Percentiles rank a stretch among this genome's conserved stretches.
phyloP scores from a whole-genome alignment of 1,284 basidiomycete genomes.

The Apiotrichum mycotoxinovorans region DNA sequence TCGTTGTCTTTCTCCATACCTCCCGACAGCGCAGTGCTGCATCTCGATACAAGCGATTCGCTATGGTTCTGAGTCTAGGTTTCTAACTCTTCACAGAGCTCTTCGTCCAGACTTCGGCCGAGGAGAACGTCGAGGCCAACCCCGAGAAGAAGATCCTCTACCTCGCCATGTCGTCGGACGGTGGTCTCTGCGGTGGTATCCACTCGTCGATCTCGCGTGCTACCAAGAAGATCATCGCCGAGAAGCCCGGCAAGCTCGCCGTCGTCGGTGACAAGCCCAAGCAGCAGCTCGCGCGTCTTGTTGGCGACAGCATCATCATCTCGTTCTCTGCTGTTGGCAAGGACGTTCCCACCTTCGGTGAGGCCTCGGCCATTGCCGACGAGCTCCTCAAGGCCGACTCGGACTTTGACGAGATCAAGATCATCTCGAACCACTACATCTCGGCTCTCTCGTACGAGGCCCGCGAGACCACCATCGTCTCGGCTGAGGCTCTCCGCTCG shows the following conservation, averaged over 20 bases:
- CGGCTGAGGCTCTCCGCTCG: constrained; percentile 71
- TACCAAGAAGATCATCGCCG: constrained; percentile 60
- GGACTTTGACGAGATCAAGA: constrained; percentile 79
- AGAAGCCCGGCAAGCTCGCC: constrained; percentile 67
- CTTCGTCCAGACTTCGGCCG: constrained; percentile 62
- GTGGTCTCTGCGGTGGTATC: constrained; percentile 99
- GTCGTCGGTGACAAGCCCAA: constrained; percentile 98
- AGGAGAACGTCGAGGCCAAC: constrained; percentile 48
- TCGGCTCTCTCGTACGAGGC: constrained; percentile 92
- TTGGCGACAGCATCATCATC: constrained; percentile 66
- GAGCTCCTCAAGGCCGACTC: constrained; percentile 81
- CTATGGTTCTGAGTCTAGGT: too few species aligned
- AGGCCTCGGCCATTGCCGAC: constrained; percentile 91
- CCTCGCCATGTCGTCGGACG: constrained; percentile 93
- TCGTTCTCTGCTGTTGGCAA: constrained; percentile 98
- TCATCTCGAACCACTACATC: constrained; percentile 94
- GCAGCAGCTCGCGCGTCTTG: constrained; percentile 74
- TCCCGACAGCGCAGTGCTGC: too few species aligned
- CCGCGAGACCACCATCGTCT: constrained; percentile 69
- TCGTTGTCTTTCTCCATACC: too few species aligned
- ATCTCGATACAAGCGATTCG: too few species aligned
- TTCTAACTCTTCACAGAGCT: constrained; percentile 59
- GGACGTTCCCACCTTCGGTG: constrained; percentile 94
- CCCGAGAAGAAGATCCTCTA: constrained; percentile 74
- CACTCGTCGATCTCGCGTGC: constrained; percentile 94